Percentiles rank a stretch among this genome's conserved stretches.
phyloP scores from a whole-genome alignment of 192 early-diverging fungal genomes.

The Paraglomus brasilianum region DNA sequence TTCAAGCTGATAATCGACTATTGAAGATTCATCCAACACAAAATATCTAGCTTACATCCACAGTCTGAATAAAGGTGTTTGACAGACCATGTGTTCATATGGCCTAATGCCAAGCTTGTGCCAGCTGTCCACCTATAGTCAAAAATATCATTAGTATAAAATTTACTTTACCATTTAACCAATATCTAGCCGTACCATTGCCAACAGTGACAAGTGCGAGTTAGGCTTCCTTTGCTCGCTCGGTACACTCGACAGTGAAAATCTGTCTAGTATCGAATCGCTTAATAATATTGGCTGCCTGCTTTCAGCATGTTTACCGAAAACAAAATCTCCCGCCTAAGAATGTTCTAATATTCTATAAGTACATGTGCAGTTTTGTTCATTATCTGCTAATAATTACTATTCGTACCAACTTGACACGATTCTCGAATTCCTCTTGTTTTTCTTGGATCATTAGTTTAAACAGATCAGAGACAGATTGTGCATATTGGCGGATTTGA shows the following conservation, averaged over 20 bases:
- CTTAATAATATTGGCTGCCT: conserved; percentile 72
- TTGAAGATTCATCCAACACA: background rate
- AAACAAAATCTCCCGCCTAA: conserved; percentile 81
- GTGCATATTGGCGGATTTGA: conserved; percentile 87
- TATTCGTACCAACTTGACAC: conserved; percentile 59
- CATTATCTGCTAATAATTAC: background rate
- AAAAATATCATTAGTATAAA: background rate
- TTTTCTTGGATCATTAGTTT: conserved; percentile 93
- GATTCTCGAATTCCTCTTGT: conserved; percentile 68
- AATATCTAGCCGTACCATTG: conserved; percentile 60
- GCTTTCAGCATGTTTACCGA: conserved; percentile 61
- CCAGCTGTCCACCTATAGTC: conserved; percentile 78
- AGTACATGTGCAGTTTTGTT: background rate
- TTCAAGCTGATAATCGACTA: background rate
- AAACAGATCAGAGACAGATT: conserved; percentile 87
- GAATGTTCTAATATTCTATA: background rate
- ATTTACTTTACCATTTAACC: background rate
- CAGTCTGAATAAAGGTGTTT: conserved; percentile 92
- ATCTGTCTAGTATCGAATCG: conserved; percentile 81
- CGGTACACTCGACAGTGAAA: conserved; percentile 82
- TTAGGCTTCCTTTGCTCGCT: conserved; percentile 71
- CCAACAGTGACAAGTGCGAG: conserved; percentile 90
- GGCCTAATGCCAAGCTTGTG: conserved; percentile 78
- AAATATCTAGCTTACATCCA: conserved; percentile 63
- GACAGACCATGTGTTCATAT: conserved; percentile 93